phyloP scores from a whole-genome alignment of 2,329 filamentous ascomycete species.

The Cytospora chrysosperma region DNA sequence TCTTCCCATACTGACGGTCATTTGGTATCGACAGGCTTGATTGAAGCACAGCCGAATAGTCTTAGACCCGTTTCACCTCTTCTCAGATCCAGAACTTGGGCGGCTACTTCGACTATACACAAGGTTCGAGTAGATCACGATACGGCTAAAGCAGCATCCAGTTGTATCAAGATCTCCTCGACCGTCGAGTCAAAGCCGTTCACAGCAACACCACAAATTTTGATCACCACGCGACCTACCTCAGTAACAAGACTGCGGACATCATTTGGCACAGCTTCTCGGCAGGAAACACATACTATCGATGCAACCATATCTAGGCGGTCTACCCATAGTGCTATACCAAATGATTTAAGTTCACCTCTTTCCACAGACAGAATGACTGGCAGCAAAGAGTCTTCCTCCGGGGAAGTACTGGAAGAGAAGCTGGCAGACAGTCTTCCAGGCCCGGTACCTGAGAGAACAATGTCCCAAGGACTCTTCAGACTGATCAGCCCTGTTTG shows the following conservation, averaged over 20 bases:
- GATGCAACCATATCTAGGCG: neutral
- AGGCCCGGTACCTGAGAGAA: neutral
- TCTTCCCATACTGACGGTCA: too few species aligned
- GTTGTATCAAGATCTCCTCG: neutral
- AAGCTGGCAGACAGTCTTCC: neutral
- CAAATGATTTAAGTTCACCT: too few species aligned
- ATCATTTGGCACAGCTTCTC: neutral
- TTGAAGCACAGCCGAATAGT: too few species aligned
- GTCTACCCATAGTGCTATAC: too few species aligned
- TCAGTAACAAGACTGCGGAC: constrained; percentile 1
- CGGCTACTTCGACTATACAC: constrained; percentile 12
- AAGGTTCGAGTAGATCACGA: constrained; percentile 3
- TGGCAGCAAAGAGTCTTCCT: neutral
- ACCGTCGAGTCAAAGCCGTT: constrained; percentile 5
- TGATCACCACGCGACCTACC: neutral
- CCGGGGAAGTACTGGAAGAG: neutral
- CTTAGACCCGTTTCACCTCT: neutral
- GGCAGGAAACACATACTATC: neutral
- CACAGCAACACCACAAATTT: neutral
- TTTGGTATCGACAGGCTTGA: too few species aligned
- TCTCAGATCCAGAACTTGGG: constrained; percentile 2
- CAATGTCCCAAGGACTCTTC: neutral
- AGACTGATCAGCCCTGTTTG: constrained; percentile 12
- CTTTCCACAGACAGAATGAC: neutral
- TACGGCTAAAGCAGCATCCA: neutral